Conservation (phyloP, 306 rosid species). For the Dalbergia cochinchinensis region DNA sequence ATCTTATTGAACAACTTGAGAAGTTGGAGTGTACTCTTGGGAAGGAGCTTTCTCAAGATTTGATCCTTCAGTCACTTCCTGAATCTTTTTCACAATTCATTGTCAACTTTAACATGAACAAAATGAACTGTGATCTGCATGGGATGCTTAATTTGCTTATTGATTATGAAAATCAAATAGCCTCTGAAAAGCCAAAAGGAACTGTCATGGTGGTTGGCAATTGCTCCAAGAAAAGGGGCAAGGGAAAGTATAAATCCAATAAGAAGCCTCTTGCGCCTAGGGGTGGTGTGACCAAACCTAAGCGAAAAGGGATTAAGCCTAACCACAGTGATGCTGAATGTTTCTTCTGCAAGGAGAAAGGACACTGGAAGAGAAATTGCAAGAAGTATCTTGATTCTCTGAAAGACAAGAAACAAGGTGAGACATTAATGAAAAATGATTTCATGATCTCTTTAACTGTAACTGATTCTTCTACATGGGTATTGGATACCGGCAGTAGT, state of each 20-base stretch:
- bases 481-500: too few relatives aligned
- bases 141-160: neutral
- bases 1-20: too few relatives aligned
- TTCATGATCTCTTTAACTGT: too few relatives aligned
- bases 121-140: neutral
- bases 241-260: neutral
- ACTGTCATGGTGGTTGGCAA: neutral
- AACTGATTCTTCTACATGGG: too few relatives aligned
- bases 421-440: too few relatives aligned
- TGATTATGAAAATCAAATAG: neutral
- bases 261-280: neutral
- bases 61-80: too few relatives aligned
- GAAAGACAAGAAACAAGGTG: too few relatives aligned
- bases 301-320: neutral
- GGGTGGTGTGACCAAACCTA: neutral
- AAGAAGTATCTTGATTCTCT: too few relatives aligned
- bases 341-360: neutral
- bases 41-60: too few relatives aligned
- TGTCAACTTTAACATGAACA: neutral
- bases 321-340: neutral
- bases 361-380: neutral
- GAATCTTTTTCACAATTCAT: neutral
- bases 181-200: neutral
- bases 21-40: too few relatives aligned
- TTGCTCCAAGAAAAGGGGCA: neutral